Evolutionary conservation across 2,329 filamentous ascomycete genomes (phyloP).

Genomic region (Plectosphaerella cucumerina): DNA sequence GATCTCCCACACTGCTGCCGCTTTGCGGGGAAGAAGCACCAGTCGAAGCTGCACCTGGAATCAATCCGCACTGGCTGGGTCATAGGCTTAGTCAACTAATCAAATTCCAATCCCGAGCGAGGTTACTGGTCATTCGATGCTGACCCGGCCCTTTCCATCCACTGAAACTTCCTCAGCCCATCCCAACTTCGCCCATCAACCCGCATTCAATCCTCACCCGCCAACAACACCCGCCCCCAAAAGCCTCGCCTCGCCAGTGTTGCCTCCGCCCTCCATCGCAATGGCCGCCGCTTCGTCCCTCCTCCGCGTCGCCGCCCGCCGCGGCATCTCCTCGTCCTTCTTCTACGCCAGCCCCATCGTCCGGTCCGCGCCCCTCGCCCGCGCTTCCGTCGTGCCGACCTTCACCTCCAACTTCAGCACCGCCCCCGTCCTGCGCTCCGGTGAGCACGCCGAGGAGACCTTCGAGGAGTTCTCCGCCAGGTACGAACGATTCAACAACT

Average conservation of each 20-base stretch:
- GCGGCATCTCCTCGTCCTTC: constrained; percentile 58
- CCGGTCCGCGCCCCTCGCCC: constrained; percentile 50
- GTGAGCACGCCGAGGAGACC: constrained; percentile 83
- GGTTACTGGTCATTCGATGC: constrained; percentile 23
- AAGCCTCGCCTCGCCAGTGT: constrained; percentile 17
- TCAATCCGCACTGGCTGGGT: constrained; percentile 14
- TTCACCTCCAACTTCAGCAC: constrained; percentile 58
- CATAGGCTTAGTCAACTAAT: constrained; percentile 17
- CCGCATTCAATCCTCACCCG: constrained; percentile 2
- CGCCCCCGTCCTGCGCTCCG: constrained; percentile 47
- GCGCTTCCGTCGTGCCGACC: constrained; percentile 48
- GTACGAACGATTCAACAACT: constrained; percentile 52
- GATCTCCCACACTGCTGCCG: neutral
- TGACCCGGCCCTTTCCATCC: constrained; percentile 10
- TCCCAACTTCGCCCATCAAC: constrained; percentile 1
- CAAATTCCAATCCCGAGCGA: constrained; percentile 12
- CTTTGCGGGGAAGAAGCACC: too few relatives aligned
- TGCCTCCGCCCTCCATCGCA: constrained; percentile 22
- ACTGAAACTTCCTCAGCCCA: constrained; percentile 7
- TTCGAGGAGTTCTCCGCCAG: constrained; percentile 98
- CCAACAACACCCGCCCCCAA: constrained; percentile 8
- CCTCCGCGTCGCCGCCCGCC: constrained; percentile 69
- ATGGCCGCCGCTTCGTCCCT: constrained; percentile 63
- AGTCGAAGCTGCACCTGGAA: neutral
- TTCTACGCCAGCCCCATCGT: constrained; percentile 60